Percentiles rank a stretch among this genome's conserved stretches.
phyloP scores from a whole-genome alignment of 2,329 filamentous ascomycete genomes.

The Sordariomycetes sp. region DNA sequence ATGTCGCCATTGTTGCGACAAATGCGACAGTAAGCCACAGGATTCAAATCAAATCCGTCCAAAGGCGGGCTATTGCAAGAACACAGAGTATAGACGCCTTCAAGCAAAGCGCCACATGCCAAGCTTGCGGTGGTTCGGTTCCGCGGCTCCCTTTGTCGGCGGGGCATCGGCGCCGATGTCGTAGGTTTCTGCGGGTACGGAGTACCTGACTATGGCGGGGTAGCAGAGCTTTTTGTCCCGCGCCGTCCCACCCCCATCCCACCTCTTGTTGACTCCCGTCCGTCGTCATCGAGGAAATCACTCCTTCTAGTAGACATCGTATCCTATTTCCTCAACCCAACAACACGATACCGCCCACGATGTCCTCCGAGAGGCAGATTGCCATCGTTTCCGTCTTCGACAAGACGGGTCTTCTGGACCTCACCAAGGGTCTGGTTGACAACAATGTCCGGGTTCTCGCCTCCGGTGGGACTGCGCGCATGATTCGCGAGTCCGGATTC shows the following conservation, averaged over 20 bases:
- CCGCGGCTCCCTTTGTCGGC: neutral
- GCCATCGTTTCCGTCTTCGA: slow-evolving; percentile 97
- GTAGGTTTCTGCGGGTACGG: neutral
- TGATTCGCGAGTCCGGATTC: slow-evolving; percentile 95
- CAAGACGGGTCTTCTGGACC: slow-evolving; percentile 89
- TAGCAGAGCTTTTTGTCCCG: slow-evolving; percentile 5
- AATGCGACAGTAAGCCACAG: too few species aligned
- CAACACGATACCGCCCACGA: slow-evolving; percentile 10
- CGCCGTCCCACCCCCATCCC: neutral
- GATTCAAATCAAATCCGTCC: too few species aligned
- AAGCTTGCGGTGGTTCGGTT: neutral
- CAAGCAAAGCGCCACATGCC: neutral
- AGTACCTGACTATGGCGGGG: neutral
- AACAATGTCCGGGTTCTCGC: slow-evolving; percentile 87
- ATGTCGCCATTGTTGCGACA: too few species aligned
- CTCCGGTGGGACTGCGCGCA: slow-evolving; percentile 86
- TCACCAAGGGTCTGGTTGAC: slow-evolving; percentile 80
- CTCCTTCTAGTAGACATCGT: neutral
- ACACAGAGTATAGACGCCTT: neutral
- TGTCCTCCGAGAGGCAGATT: slow-evolving; percentile 38
- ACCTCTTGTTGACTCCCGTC: neutral
- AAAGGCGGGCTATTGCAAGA: too few species aligned
- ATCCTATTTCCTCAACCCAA: neutral
- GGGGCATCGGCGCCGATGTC: slow-evolving; percentile 1
- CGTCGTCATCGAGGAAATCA: neutral